Percentiles rank a stretch among this genome's conserved stretches.
phyloP scores from a whole-genome alignment of 805 yeast species.

The Pichia occidentalis region DNA sequence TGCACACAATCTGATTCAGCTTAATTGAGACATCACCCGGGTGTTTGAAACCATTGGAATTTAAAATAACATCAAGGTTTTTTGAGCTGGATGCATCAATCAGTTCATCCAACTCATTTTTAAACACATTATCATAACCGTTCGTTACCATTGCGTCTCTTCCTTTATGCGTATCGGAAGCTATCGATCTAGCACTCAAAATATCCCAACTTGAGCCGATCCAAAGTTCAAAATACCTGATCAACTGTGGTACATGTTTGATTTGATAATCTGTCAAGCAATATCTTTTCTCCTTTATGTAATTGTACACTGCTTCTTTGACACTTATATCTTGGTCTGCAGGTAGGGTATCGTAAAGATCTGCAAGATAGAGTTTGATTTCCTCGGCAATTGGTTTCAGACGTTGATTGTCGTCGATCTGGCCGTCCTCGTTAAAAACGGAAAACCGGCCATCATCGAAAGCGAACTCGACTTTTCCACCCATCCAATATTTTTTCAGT shows the following conservation, averaged over 20 bases:
- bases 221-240: constrained; percentile 64
- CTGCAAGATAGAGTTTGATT: constrained; percentile 21
- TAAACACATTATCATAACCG: constrained; percentile 42
- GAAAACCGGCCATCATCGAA: constrained; percentile 29
- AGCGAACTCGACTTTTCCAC: constrained; percentile 24
- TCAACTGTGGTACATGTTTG: constrained; percentile 40
- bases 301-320: constrained; percentile 42
- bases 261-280: constrained; percentile 46
- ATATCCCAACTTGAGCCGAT: constrained; percentile 64
- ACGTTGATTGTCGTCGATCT: constrained; percentile 43
- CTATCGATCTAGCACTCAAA: constrained; percentile 50
- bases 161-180: constrained; percentile 50
- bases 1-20: constrained; percentile 22
- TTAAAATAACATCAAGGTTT: constrained; percentile 8
- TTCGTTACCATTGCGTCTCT: constrained; percentile 61
- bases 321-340: constrained; percentile 49
- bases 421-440: constrained; percentile 19
- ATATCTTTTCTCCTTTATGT: constrained; percentile 38
- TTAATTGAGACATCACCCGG: constrained; percentile 16
- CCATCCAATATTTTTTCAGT: constrained; percentile 39
- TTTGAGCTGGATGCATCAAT: constrained; percentile 11
- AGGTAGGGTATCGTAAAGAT: constrained; percentile 14
- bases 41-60: constrained; percentile 2
- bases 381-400: constrained; percentile 31
- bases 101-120: constrained; percentile 28